Percentiles rank a stretch among this genome's conserved stretches.
These are phyloP conservation scores for Bolboschoenus planiculmis DNA, from an alignment of 176 grass and related monocot genomes.

Conservation along the genomic window DNA sequence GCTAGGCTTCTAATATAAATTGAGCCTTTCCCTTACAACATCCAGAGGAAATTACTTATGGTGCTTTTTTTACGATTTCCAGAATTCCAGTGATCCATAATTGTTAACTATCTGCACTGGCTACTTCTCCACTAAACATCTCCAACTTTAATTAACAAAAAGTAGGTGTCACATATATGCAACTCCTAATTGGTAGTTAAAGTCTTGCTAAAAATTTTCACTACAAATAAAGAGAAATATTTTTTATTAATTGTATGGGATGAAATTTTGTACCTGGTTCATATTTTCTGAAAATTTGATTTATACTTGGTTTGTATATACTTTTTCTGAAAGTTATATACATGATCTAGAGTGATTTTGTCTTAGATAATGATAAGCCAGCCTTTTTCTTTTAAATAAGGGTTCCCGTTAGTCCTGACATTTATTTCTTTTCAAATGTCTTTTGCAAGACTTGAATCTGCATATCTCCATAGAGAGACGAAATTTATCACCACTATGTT, in stretches of 20 bases:
- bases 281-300: too few relatives aligned
- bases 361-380: too few relatives aligned
- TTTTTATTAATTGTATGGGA: background rate
- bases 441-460: too few relatives aligned
- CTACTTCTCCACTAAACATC: background rate
- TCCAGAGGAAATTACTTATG: background rate
- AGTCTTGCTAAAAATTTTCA: background rate
- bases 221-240: background rate
- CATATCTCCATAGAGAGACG: too few relatives aligned
- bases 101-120: background rate
- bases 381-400: too few relatives aligned
- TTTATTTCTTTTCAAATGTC: too few relatives aligned
- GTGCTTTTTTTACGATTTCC: background rate
- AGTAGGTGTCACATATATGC: background rate
- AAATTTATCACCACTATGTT: too few relatives aligned
- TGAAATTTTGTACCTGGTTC: background rate
- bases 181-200: background rate
- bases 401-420: too few relatives aligned
- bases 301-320: too few relatives aligned
- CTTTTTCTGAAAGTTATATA: background rate
- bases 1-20: constrained; percentile 6
- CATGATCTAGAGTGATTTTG: too few relatives aligned
- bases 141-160: background rate
- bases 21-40: background rate
- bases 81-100: background rate